Base-by-base conservation (phyloP, 768 basidiomycete species). In the Xerocomus spinulosus region DNA sequence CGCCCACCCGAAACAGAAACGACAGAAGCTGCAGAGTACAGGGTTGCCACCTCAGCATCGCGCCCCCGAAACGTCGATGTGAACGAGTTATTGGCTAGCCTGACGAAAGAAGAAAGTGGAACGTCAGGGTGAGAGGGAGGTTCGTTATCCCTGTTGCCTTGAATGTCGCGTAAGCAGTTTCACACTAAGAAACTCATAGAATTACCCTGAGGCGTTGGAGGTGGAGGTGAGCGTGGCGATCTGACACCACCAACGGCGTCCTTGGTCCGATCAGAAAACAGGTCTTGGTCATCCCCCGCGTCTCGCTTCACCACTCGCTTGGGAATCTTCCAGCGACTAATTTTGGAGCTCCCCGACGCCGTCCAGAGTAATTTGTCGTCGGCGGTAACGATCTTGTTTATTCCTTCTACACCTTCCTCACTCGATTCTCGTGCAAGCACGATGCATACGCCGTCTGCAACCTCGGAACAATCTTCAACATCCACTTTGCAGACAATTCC, bases 401-500 rank as follows among this genome's bases (percentile, higher is more conserved):
- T 82, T 8, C 87, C 87, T 34, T 84, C 88, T 37, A 58, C 58
- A 12, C 56, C 51, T 33, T 64, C 65, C 7, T 77, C 75, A 18
- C 72, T 59, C n/a, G 73, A 59, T 58, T 83, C 84, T 61, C 83
- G 82, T 50, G 87, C 90, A 24, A 99, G 71, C 12, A 95, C 73
- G 32, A 89, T 71, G 60, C 95, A 98, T 65, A 92, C 88, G 25
- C 90, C 96, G 38, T 96, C 92, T 2, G 85, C 80, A 23, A 95
- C 75, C 47, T 93, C 88, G 13, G 75, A 68, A 51, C 82, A 86
- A 32, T 79, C 82, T 57, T 93, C 90, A 3, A 95, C 80, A 56
- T 99, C 96, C n/a, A 93, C 85, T 54, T 83, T 83, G 64, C 90
- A 92, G 7, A 98, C 82, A 49, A 84, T 73, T n/a, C 95, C 96